Conservation (phyloP, 2,329 filamentous ascomycete species). For the Zalaria obscura region DNA sequence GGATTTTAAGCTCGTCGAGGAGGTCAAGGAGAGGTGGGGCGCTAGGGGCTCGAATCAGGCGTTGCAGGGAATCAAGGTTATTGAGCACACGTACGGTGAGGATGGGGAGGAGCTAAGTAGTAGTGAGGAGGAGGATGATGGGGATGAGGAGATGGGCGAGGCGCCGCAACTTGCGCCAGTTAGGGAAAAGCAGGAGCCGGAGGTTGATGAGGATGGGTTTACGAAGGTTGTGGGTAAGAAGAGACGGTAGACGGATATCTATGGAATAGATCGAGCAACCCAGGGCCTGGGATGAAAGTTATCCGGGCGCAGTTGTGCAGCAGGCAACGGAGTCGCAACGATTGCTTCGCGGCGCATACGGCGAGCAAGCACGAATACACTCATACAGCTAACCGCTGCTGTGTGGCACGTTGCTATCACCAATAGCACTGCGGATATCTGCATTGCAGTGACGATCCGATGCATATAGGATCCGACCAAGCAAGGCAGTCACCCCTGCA, state of each 20-base stretch:
- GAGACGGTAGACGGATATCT: slow-evolving; percentile 13
- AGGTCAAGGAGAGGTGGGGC: slow-evolving; percentile 35
- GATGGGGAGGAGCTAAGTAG: slow-evolving; percentile 41
- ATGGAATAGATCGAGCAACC: background rate
- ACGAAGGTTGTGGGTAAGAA: slow-evolving; percentile 23
- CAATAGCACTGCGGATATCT: too few relatives aligned
- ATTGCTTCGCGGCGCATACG: too few relatives aligned
- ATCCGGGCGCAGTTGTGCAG: too few relatives aligned
- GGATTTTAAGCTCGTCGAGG: slow-evolving; percentile 44
- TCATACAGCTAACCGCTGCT: too few relatives aligned
- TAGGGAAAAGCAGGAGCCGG: slow-evolving; percentile 50
- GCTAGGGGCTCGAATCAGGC: slow-evolving; percentile 4
- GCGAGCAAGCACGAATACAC: too few relatives aligned
- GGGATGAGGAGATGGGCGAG: slow-evolving; percentile 47
- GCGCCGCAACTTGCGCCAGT: slow-evolving; percentile 46
- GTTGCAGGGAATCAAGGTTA: slow-evolving; percentile 25
- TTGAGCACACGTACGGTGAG: slow-evolving; percentile 46
- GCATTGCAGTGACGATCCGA: too few relatives aligned
- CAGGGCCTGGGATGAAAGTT: too few relatives aligned
- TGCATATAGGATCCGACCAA: too few relatives aligned
- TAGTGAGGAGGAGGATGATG: slow-evolving; percentile 37
- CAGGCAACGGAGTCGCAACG: too few relatives aligned
- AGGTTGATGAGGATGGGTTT: slow-evolving; percentile 27
- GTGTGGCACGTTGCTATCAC: too few relatives aligned
- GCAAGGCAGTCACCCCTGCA: too few relatives aligned